These are phyloP conservation scores for Dorcoceras hygrometricum DNA, from an alignment of 257 asterid genomes.

Conservation along the genomic window DNA sequence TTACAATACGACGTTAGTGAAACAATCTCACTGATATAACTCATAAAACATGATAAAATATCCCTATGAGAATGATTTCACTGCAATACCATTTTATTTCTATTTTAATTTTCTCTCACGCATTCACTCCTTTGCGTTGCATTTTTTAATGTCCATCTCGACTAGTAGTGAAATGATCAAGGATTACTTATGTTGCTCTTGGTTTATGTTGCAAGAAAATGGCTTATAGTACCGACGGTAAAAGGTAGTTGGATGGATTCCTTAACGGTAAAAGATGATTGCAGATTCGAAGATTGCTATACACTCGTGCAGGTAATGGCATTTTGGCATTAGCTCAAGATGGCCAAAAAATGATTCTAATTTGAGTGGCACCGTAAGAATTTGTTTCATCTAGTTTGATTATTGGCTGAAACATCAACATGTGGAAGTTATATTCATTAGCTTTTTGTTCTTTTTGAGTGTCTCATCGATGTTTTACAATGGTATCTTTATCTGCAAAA, in stretches of 20 bases:
- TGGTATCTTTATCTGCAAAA: too few species aligned
- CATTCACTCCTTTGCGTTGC: conserved; percentile 12
- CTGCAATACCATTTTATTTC: not conserved
- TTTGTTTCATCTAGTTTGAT: too few species aligned
- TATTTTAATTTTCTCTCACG: not conserved
- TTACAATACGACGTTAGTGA: too few species aligned
- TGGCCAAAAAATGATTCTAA: conserved; percentile 39
- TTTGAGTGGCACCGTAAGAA: conserved; percentile 40
- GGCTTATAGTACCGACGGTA: conserved; percentile 51
- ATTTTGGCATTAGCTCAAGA: conserved; percentile 63
- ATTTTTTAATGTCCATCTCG: conserved; percentile 64
- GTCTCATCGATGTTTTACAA: not conserved
- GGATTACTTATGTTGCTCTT: conserved; percentile 46
- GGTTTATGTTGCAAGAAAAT: conserved; percentile 55
- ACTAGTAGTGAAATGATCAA: conserved; percentile 63
- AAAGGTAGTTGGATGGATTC: conserved; percentile 41
- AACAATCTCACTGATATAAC: too few species aligned
- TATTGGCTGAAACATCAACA: too few species aligned
- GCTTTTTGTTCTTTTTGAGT: not conserved
- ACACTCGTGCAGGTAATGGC: conserved; percentile 62
- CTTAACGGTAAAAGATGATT: conserved; percentile 17
- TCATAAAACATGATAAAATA: too few species aligned
- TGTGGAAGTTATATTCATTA: not conserved
- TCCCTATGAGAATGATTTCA: conserved; percentile 37
- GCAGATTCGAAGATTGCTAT: conserved; percentile 71